Conservation (phyloP, 1,139 yeast genomes). For the Maudiozyma humilis region DNA sequence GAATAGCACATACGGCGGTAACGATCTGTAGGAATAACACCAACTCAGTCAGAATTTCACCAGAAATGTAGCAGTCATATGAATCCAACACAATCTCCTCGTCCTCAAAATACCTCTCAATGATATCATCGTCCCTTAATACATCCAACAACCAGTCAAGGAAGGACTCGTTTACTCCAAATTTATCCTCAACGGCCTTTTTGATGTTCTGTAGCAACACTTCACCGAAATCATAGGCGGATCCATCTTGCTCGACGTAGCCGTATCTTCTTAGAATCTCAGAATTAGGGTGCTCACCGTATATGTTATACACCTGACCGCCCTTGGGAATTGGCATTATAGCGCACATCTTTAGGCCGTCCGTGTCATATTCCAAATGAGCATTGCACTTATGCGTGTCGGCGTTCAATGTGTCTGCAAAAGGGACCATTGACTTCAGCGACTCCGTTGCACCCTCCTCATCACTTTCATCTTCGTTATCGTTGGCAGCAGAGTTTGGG, state of each 20-base stretch:
- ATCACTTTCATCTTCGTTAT: slow-evolving; percentile 24
- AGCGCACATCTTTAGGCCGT: slow-evolving; percentile 57
- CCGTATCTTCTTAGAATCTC: slow-evolving; percentile 88
- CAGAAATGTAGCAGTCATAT: slow-evolving; percentile 52
- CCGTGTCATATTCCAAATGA: slow-evolving; percentile 44
- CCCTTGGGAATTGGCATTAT: slow-evolving; percentile 53
- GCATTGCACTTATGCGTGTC: slow-evolving; percentile 78
- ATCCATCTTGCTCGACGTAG: slow-evolving; percentile 70
- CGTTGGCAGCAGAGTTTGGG: slow-evolving; percentile 27
- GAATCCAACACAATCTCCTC: slow-evolving; percentile 48
- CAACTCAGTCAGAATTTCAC: slow-evolving; percentile 52
- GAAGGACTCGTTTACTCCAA: slow-evolving; percentile 8
- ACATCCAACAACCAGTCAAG: slow-evolving; percentile 16
- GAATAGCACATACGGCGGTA: slow-evolving; percentile 16
- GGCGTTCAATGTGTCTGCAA: slow-evolving; percentile 86
- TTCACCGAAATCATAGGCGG: slow-evolving; percentile 78
- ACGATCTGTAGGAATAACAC: slow-evolving; percentile 44
- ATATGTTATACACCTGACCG: slow-evolving; percentile 76
- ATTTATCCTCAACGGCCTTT: slow-evolving; percentile 15
- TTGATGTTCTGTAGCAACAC: slow-evolving; percentile 41
- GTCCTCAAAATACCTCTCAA: slow-evolving; percentile 38
- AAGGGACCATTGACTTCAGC: slow-evolving; percentile 81
- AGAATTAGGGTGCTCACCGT: slow-evolving; percentile 84
- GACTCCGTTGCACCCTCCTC: slow-evolving; percentile 29
- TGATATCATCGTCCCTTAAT: slow-evolving; percentile 28